Conservation (phyloP, 2,329 filamentous ascomycete species). For the Pseudogymnoascus destructans region DNA sequence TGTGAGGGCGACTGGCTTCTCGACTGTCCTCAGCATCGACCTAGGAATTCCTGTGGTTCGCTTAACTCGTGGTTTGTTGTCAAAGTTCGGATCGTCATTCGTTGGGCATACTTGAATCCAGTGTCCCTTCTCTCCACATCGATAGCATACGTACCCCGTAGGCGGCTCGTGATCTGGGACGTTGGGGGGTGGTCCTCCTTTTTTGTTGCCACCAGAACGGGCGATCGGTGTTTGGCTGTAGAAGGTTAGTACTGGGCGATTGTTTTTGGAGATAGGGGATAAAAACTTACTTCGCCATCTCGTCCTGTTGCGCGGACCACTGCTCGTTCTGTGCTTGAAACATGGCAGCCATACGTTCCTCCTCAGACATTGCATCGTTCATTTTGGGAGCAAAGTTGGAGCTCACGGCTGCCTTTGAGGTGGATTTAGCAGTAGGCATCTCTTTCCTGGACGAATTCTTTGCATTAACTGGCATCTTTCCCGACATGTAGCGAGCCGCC, state of each 20-base stretch:
- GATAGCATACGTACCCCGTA: constrained; percentile 88
- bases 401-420: constrained; percentile 40
- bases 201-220: constrained; percentile 49
- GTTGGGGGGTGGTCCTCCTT: constrained; percentile 39
- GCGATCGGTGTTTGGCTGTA: constrained; percentile 48
- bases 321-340: constrained; percentile 80
- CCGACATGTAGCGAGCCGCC: constrained; percentile 88
- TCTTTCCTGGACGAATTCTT: constrained; percentile 64
- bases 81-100: constrained; percentile 95
- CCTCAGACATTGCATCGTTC: constrained; percentile 74
- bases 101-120: constrained; percentile 98
- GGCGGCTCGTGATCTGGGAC: constrained; percentile 90
- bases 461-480: constrained; percentile 83
- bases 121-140: constrained; percentile 94
- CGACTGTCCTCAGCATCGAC: constrained; percentile 88
- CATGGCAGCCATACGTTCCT: constrained; percentile 87
- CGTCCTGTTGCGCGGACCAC: constrained; percentile 86
- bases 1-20: constrained; percentile 67
- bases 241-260: constrained; percentile 25
- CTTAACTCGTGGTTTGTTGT: constrained; percentile 86
- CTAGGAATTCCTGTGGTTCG: constrained; percentile 93
- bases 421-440: constrained; percentile 43
- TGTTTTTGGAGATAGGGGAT: constrained; percentile 26
- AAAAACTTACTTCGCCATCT: constrained; percentile 63
- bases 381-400: constrained; percentile 46